These are phyloP conservation scores for Allantophomopsis lycopodina DNA, from an alignment of 2,329 filamentous ascomycete species.

Conservation along the genomic window DNA sequence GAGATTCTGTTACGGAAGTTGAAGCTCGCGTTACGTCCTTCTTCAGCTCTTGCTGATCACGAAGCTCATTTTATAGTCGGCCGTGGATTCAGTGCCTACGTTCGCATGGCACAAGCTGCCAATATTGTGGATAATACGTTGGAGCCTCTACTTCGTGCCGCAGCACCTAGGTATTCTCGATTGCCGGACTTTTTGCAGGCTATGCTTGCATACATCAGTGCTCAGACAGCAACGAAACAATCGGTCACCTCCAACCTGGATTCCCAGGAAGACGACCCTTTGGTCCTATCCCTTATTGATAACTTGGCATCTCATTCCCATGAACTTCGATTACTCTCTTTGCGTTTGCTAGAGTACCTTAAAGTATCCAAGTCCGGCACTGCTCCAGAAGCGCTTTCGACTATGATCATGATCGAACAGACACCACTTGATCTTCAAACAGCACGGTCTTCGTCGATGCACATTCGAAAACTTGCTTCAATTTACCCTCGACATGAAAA, in stretches of 20 bases:
- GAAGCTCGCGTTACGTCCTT: slow-evolving; percentile 48
- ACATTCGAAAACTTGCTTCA: slow-evolving; percentile 58
- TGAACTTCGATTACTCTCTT: slow-evolving; percentile 55
- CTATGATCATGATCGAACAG: slow-evolving; percentile 70
- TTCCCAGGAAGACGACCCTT: slow-evolving; percentile 31
- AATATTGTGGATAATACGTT: slow-evolving; percentile 43
- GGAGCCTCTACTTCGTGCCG: slow-evolving; percentile 51
- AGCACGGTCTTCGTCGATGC: slow-evolving; percentile 67
- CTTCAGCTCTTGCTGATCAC: slow-evolving; percentile 41
- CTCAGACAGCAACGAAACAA: slow-evolving; percentile 7
- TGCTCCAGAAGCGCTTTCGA: slow-evolving; percentile 34
- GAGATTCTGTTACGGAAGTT: slow-evolving; percentile 53
- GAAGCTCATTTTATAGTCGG: slow-evolving; percentile 62
- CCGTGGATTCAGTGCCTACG: slow-evolving; percentile 60
- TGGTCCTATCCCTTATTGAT: slow-evolving; percentile 51
- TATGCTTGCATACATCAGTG: slow-evolving; percentile 38
- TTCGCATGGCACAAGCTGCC: slow-evolving; percentile 48
- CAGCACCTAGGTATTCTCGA: slow-evolving; percentile 51
- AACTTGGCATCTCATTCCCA: slow-evolving; percentile 69
- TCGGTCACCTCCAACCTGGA: slow-evolving; percentile 5
- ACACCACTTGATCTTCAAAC: slow-evolving; percentile 66
- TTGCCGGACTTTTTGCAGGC: slow-evolving; percentile 53
- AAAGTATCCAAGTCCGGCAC: slow-evolving; percentile 32
- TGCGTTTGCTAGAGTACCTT: slow-evolving; percentile 57
- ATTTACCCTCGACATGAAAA: slow-evolving; percentile 42